Evolutionary conservation across 768 basidiomycete species (phyloP).

Genomic region (Boletus sp.): DNA sequence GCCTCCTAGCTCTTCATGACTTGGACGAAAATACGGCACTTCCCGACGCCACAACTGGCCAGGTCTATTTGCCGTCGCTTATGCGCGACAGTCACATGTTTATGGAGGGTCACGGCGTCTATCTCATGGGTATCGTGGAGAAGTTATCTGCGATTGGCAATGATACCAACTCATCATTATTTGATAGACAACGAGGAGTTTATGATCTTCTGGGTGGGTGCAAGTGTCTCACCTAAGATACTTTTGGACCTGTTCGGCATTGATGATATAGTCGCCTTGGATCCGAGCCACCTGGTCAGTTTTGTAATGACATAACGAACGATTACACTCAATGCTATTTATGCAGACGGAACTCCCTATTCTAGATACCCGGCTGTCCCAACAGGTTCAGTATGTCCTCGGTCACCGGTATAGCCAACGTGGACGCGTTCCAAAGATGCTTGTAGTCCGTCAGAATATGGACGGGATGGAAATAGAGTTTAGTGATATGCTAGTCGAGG

Average conservation of each 20-base stretch:
- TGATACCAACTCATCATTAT: conserved; percentile 7
- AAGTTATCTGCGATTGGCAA: conserved; percentile 11
- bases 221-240: conserved; percentile 75
- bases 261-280: conserved; percentile 69
- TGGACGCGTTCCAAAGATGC: conserved; percentile 54
- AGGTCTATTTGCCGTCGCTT: conserved; percentile 63
- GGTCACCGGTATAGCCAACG: conserved; percentile 57
- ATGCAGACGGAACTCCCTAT: conserved; percentile 64
- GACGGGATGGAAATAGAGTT: conserved; percentile 95
- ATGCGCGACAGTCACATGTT: conserved; percentile 82
- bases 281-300: conserved; percentile 61
- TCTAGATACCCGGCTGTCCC: conserved; percentile 72
- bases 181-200: conserved; percentile 80
- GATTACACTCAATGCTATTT: conserved; percentile 8
- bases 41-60: conserved; percentile 56
- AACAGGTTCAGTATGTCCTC: conserved; percentile 85
- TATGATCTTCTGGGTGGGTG: conserved; percentile 89
- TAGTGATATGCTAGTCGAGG: conserved; percentile 95
- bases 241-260: conserved; percentile 81
- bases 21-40: conserved; percentile 68
- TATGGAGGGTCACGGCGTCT: conserved; percentile 91
- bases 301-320: neutral
- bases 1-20: conserved; percentile 84
- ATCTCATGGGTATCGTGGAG: conserved; percentile 70
- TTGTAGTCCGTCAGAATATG: conserved; percentile 86